Conservation (phyloP, 2,329 filamentous ascomycete genomes). For the Scortechinia acanthostroma region DNA sequence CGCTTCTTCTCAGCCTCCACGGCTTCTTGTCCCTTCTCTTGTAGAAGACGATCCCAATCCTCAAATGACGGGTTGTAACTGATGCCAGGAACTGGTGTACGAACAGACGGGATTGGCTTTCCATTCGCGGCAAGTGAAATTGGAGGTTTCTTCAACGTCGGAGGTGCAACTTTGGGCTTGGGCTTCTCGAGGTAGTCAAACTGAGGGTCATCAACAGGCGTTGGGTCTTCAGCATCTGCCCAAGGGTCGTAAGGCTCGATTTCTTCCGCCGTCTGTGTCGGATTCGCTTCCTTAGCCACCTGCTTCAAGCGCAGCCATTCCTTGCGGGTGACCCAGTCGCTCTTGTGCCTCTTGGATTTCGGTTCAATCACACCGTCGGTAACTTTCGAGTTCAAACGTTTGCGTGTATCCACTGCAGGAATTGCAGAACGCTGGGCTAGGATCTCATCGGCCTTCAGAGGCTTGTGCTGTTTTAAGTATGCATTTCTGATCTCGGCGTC, state of each 20-base stretch:
- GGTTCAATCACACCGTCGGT: conserved; percentile 65
- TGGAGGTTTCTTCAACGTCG: conserved; percentile 69
- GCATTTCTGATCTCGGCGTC: conserved; percentile 46
- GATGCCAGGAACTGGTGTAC: conserved; percentile 72
- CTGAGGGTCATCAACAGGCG: conserved; percentile 31
- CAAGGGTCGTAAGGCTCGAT: conserved; percentile 75
- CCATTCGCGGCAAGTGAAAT: conserved; percentile 78
- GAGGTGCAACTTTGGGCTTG: conserved; percentile 49
- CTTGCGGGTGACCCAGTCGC: conserved; percentile 75
- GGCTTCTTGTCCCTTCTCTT: conserved; percentile 70
- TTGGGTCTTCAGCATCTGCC: conserved; percentile 19
- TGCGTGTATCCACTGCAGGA: conserved; percentile 71
- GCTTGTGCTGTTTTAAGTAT: conserved; percentile 64
- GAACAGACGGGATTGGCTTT: conserved; percentile 71
- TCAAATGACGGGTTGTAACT: conserved; percentile 88
- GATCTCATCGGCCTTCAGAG: conserved; percentile 85
- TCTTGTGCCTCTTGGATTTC: conserved; percentile 54
- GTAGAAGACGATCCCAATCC: conserved; percentile 75
- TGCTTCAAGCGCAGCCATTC: conserved; percentile 73
- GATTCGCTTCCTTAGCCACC: conserved; percentile 17
- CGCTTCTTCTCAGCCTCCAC: conserved; percentile 74
- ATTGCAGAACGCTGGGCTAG: conserved; percentile 77
- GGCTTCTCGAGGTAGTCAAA: conserved; percentile 63
- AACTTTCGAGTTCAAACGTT: conserved; percentile 65
- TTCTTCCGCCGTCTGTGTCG: conserved; percentile 28